Conservation (phyloP, 2,329 filamentous ascomycete species). For the Aspergillus sp. region DNA sequence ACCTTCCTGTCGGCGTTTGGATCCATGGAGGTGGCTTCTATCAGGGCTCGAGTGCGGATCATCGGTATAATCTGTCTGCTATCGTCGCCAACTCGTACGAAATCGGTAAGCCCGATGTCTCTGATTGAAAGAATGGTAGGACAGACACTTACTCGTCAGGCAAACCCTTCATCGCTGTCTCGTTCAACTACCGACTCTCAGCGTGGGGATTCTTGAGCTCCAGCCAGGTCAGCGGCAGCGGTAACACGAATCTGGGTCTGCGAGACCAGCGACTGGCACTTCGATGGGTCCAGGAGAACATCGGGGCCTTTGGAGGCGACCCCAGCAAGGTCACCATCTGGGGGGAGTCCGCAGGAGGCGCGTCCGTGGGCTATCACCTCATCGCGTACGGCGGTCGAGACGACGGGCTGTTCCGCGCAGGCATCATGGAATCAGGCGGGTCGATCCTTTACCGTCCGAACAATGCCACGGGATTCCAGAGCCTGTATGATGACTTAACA, state of each 20-base stretch:
- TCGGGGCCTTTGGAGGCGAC: slow-evolving; percentile 33
- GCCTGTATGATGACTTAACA: slow-evolving; percentile 63
- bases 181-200: slow-evolving; percentile 53
- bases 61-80: slow-evolving; percentile 62
- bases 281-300: slow-evolving; percentile 38
- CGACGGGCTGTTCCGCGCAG: slow-evolving; percentile 54
- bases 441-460: slow-evolving; percentile 45
- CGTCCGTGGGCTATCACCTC: slow-evolving; percentile 50
- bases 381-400: slow-evolving; percentile 55
- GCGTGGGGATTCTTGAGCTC: slow-evolving; percentile 54
- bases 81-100: slow-evolving; percentile 55
- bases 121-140: not conserved
- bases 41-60: slow-evolving; percentile 49
- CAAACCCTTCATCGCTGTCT: slow-evolving; percentile 54
- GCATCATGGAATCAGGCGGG: slow-evolving; percentile 52
- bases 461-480: slow-evolving; percentile 36
- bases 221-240: slow-evolving; percentile 39
- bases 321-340: slow-evolving; percentile 43
- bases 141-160: slow-evolving; percentile 11
- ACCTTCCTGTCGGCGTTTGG: slow-evolving; percentile 59
- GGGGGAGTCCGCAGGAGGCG: slow-evolving; percentile 57
- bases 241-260: slow-evolving; percentile 57
- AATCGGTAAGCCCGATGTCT: slow-evolving; percentile 30
- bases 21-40: slow-evolving; percentile 58
- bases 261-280: slow-evolving; percentile 37